Conservation (phyloP, 305 asterid species). For the Solanum chacoense region DNA sequence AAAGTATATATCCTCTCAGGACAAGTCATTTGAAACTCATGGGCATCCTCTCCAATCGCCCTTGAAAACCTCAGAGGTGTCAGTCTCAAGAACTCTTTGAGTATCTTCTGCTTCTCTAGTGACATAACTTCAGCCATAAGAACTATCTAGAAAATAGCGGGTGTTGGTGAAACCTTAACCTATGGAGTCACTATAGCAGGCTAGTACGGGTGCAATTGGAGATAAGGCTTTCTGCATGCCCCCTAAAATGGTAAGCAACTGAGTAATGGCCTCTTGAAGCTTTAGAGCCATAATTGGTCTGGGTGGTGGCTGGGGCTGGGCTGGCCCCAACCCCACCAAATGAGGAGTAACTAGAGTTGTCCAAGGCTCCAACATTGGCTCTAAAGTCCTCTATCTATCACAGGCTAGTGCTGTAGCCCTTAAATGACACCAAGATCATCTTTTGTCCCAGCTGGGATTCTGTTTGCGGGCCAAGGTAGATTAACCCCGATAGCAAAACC, state of each 20-base stretch:
- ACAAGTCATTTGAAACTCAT: too few species aligned
- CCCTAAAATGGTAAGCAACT: neutral
- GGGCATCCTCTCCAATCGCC: neutral
- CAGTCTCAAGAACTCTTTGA: neutral
- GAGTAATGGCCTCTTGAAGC: neutral
- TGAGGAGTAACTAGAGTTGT: neutral
- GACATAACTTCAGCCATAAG: neutral
- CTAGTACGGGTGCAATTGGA: neutral
- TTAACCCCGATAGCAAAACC: neutral
- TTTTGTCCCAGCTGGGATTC: too few species aligned
- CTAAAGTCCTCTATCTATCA: neutral
- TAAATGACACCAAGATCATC: neutral
- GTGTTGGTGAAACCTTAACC: neutral
- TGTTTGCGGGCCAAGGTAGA: neutral
- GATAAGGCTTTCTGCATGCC: neutral
- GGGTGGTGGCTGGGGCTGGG: neutral
- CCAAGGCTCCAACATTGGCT: neutral
- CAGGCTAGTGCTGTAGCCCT: neutral
- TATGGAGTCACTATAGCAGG: neutral
- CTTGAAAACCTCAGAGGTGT: neutral
- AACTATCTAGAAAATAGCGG: neutral
- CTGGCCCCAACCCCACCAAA: neutral
- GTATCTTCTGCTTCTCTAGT: neutral
- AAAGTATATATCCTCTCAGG: neutral
- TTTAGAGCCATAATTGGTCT: neutral